Conservation (phyloP, 2,329 filamentous ascomycete species). For the Daldinia sp. region DNA sequence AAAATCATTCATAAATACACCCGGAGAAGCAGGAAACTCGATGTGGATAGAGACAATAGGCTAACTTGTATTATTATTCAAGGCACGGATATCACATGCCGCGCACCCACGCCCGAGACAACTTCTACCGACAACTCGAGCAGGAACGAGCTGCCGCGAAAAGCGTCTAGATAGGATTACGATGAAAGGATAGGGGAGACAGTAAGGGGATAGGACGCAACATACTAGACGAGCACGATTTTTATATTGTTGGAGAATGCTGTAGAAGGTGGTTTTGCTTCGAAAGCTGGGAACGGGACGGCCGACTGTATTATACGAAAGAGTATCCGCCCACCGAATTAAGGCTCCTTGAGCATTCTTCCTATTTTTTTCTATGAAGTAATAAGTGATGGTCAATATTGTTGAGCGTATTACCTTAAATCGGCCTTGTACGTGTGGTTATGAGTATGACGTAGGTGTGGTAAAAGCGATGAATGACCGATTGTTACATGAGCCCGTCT, state of each 20-base stretch:
- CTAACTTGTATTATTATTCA: conserved; percentile 38
- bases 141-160: conserved; percentile 64
- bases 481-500: not conserved
- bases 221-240: conserved; percentile 39
- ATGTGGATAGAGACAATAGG: conserved; percentile 14
- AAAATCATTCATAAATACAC: conserved; percentile 22
- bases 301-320: conserved; percentile 46
- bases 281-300: conserved; percentile 28
- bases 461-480: not conserved
- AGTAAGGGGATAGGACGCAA: conserved; percentile 12
- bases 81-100: conserved; percentile 75
- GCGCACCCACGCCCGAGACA: conserved; percentile 69
- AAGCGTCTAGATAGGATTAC: conserved; percentile 32
- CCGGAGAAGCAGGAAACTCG: not conserved
- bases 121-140: conserved; percentile 70
- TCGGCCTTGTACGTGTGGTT: not conserved
- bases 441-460: conserved; percentile 4
- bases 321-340: conserved; percentile 38
- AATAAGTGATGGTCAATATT: not conserved
- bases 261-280: conserved; percentile 41
- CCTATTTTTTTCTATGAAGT: not conserved
- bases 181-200: conserved; percentile 1
- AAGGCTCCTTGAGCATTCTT: conserved; percentile 38
- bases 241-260: conserved; percentile 25
- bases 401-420: not conserved